phyloP scores from a whole-genome alignment of 495 filamentous ascomycete species.

The Sporormia fimetaria region DNA sequence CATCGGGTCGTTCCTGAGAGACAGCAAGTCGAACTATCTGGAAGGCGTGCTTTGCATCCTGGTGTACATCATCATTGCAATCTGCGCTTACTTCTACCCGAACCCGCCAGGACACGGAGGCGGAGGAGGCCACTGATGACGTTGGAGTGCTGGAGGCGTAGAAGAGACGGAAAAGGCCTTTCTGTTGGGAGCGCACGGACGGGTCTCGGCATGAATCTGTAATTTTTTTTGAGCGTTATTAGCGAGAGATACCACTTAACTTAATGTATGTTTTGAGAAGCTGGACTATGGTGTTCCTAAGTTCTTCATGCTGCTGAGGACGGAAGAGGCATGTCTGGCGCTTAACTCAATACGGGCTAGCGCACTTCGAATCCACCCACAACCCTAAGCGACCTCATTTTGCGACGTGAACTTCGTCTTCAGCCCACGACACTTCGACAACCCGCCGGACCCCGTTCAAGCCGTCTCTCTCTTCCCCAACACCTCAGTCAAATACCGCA shows the following conservation, averaged over 20 bases:
- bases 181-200: background rate
- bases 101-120: slow-evolving; percentile 31
- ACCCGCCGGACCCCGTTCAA: too few species aligned
- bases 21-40: slow-evolving; percentile 39
- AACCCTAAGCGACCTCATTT: slow-evolving; percentile 17
- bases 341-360: too few species aligned
- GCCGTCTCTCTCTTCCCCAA: background rate
- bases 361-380: too few species aligned
- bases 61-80: slow-evolving; percentile 52
- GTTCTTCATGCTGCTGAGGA: too few species aligned
- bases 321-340: too few species aligned
- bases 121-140: background rate
- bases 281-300: too few species aligned
- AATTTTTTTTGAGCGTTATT: too few species aligned
- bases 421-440: slow-evolving; percentile 5
- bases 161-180: background rate
- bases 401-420: background rate
- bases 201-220: too few species aligned
- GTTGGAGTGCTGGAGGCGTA: background rate
- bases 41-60: slow-evolving; percentile 50
- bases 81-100: slow-evolving; percentile 52
- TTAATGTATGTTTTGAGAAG: too few species aligned
- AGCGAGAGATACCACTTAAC: too few species aligned
- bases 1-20: slow-evolving; percentile 39
- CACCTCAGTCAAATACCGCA: slow-evolving; percentile 38